A percentile compares a stretch with the other conserved stretches of the same genome.
Conservation (phyloP, 2,329 filamentous ascomycete genomes). For the Corinectria fuckeliana region DNA sequence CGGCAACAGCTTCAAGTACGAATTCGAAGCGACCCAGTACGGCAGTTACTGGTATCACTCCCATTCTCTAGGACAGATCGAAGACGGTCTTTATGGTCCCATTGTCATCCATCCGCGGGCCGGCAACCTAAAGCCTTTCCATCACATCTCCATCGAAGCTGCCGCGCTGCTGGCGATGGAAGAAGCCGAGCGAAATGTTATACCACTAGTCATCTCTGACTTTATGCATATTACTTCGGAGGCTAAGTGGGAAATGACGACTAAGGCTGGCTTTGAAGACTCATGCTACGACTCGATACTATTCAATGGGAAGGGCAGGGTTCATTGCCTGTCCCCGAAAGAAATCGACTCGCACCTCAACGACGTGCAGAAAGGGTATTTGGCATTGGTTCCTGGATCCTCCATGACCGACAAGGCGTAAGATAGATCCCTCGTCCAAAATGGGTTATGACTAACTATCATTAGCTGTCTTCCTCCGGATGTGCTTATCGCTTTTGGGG, state of each 20-base stretch:
- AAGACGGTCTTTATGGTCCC: slow-evolving; percentile 65
- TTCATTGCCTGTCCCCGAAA: slow-evolving; percentile 55
- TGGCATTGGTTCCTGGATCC: slow-evolving; percentile 39
- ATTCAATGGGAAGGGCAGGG: slow-evolving; percentile 66
- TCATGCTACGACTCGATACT: slow-evolving; percentile 67
- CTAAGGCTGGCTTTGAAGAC: slow-evolving; percentile 53
- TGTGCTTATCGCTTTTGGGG: slow-evolving; percentile 46
- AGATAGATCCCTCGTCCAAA: background rate
- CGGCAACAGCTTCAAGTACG: slow-evolving; percentile 56
- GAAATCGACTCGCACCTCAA: slow-evolving; percentile 50
- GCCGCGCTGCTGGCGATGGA: no score
- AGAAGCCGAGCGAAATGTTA: slow-evolving; percentile 53
- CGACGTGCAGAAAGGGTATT: slow-evolving; percentile 39
- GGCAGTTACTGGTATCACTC: slow-evolving; percentile 69
- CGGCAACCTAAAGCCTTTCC: slow-evolving; percentile 51
- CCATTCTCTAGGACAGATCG: slow-evolving; percentile 61
- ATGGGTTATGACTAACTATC: background rate
- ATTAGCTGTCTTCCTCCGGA: slow-evolving; percentile 40
- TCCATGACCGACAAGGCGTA: slow-evolving; percentile 52
- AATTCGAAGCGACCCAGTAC: slow-evolving; percentile 61
- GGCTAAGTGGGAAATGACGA: slow-evolving; percentile 52
- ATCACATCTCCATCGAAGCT: slow-evolving; percentile 56
- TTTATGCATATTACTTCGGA: slow-evolving; percentile 61
- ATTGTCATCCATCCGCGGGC: slow-evolving; percentile 55
- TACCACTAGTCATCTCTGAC: slow-evolving; percentile 61